Base-by-base conservation (phyloP, 1,139 yeast species). In the Candida frijolesensis region DNA sequence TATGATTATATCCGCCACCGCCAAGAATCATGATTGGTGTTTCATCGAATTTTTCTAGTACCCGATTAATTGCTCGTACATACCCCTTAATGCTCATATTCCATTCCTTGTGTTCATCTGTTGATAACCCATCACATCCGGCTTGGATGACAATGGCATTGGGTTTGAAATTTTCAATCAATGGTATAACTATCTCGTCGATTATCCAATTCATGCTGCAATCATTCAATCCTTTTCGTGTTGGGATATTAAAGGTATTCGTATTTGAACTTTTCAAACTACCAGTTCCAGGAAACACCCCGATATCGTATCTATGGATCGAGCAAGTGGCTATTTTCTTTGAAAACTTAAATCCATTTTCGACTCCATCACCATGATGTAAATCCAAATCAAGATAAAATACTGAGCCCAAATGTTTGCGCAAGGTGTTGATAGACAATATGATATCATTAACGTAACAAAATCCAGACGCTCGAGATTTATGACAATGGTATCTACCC, bases 311-410 rank as follows among this genome's bases (percentile, higher is more conserved):
- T 33, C 89, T 63, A 63, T 88, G 96, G 1, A 87, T 58, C 0
- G 91, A 85, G 27, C 86, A 70, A 1, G 89, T 84, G 48, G 78
- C 67, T 0, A 88, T 88, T 44, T 76, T 79, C 45, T 74, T 71
- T 0, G 88, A 80, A 54, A 70, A 74, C 51, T 72, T 71, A 65
- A 85, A 87, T 0, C 90, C 90, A 1, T 72, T 68, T 51, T 85
- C 88, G 1, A 87, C 94, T 0, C 91, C 96, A 62, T 87, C 92
- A 0, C 94, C 92, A 63, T 87, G 92, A 60, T 87, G 95, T 12
- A 88, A 63, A 64, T 88, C 96, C 9, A 87, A 65, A 62, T 88
- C 96, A 3, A 88, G 64, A 60, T 87, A 88, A 57, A 84, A 71
- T 0, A 88, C 74, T 35, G 66, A 74, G n/a, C 72, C 68, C 58